Percentiles rank a stretch among this genome's conserved stretches.
These are phyloP conservation scores for Eucalyptus pauciflora DNA, from an alignment of 345 rosid species.

Conservation along the genomic window DNA sequence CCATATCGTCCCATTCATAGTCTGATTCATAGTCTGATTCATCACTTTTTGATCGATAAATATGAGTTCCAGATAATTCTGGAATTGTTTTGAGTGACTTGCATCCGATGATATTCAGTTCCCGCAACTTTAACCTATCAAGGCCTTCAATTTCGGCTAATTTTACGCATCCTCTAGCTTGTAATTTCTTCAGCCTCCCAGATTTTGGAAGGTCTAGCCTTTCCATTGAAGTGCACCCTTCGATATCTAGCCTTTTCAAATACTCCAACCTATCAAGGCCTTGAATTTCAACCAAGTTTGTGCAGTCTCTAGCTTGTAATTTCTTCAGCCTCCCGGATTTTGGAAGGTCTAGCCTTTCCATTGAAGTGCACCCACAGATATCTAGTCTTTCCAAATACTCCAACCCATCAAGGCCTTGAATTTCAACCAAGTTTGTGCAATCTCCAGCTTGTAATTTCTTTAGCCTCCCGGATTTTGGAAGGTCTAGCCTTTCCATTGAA, in stretches of 20 bases:
- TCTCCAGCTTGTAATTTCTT: too few species aligned
- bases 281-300: fast-evolving
- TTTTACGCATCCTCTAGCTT: fast-evolving
- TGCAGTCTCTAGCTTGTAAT: fast-evolving
- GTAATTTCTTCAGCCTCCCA: fast-evolving
- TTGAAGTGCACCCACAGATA: too few species aligned
- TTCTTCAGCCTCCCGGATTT: too few species aligned
- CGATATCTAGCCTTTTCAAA: not conserved
- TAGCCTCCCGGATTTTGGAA: too few species aligned
- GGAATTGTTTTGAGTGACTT: not conserved
- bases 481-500: too few species aligned
- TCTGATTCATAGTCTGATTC: too few species aligned
- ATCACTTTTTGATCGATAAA: too few species aligned
- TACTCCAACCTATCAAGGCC: not conserved
- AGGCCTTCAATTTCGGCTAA: not conserved
- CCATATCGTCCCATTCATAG: too few species aligned
- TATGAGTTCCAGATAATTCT: fast-evolving
- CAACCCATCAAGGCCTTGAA: not conserved
- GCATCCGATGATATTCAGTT: too few species aligned
- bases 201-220: not conserved
- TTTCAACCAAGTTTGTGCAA: too few species aligned
- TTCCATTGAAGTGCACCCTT: fast-evolving
- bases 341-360: too few species aligned
- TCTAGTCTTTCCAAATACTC: not conserved
- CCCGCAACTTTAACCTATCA: too few species aligned